Conservation (phyloP, 176 grass and related monocot genomes). For the Aegilops bicornis region DNA sequence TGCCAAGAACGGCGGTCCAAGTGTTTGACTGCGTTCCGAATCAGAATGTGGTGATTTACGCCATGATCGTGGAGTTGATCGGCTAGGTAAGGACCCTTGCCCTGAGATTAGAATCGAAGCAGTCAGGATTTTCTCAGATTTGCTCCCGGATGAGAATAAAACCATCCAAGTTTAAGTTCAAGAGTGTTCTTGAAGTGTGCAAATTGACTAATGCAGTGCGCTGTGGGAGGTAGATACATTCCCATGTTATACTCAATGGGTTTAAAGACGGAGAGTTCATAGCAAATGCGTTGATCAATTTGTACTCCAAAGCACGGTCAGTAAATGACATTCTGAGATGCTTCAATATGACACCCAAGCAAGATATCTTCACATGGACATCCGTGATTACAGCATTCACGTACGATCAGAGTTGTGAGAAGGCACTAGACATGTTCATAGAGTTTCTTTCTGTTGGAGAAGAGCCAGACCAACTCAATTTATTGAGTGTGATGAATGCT, state of each 20-base stretch:
- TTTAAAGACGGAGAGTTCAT: slow-evolving; percentile 61
- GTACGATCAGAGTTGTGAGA: too few relatives aligned
- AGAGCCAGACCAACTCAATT: too few relatives aligned
- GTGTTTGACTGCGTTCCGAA: slow-evolving; percentile 60
- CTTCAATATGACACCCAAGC: too few relatives aligned
- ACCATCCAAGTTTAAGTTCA: slow-evolving; percentile 65
- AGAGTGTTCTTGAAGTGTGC: slow-evolving; percentile 71
- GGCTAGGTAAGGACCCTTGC: slow-evolving; percentile 57
- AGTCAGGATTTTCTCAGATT: slow-evolving; percentile 50
- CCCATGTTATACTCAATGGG: slow-evolving; percentile 54
- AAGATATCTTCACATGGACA: too few relatives aligned
- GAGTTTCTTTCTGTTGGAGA: too few relatives aligned
- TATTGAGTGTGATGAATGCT: too few relatives aligned
- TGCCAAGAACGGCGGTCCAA: slow-evolving; percentile 77
- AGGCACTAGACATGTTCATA: too few relatives aligned
- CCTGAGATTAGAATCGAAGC: slow-evolving; percentile 44
- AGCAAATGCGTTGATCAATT: slow-evolving; percentile 51
- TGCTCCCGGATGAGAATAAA: slow-evolving; percentile 58
- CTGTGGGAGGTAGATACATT: slow-evolving; percentile 75
- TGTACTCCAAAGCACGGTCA: slow-evolving; percentile 48
- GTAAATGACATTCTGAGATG: too few relatives aligned
- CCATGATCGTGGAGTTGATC: slow-evolving; percentile 79
- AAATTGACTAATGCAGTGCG: slow-evolving; percentile 37
- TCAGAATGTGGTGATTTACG: slow-evolving; percentile 61
- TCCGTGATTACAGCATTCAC: too few relatives aligned